Base-by-base conservation (phyloP, 306 rosid species). In the Vicia faba region DNA sequence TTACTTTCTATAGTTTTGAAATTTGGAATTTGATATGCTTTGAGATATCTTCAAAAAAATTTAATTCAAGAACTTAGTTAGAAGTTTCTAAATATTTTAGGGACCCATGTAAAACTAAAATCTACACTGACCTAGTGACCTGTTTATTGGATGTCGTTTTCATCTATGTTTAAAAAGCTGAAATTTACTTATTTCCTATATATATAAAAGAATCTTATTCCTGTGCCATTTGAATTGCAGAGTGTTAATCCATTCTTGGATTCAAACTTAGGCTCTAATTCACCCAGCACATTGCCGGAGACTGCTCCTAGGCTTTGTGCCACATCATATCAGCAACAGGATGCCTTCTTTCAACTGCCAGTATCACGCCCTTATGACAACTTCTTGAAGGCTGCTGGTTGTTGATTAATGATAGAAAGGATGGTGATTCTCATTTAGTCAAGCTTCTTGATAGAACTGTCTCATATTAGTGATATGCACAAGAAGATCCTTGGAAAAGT, bases 381-480 rank as follows among this genome's bases (percentile, higher is more conserved):
- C 79, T 86, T 91, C 73, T 62, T 88, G 71, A 91, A 86, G 83
- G 97, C 96, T 4, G 91, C 89, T 12, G 92, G 92, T 29, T 91
- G 97, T 61, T 91, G 67, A 85, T 79, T 75, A 61, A 5, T 13
- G 71, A 44, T n/a, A 10, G 60, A 48, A 46, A 25, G 28, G 58
- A 53, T 40, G 70, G 57, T 40, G 9, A 33, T 33, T 33, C 38
- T 33, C 38, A 33, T 33, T 6, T 7, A 33, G 38, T 33, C 8
- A 33, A 33, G 38, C 38, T 65, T 51, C 63, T 49, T 71, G 15
- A 7, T 68, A 61, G 49, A 18, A 44, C 35, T 20, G 12, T 61
- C 45, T 55, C 54, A 2, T 33, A 61, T 54, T 62, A 23, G 25
- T 38, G 48, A 68, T n/a, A n/a, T 64, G n/a, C 7, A 40, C 69